phyloP scores from a whole-genome alignment of 83 land plant species.

The Picea abies region DNA sequence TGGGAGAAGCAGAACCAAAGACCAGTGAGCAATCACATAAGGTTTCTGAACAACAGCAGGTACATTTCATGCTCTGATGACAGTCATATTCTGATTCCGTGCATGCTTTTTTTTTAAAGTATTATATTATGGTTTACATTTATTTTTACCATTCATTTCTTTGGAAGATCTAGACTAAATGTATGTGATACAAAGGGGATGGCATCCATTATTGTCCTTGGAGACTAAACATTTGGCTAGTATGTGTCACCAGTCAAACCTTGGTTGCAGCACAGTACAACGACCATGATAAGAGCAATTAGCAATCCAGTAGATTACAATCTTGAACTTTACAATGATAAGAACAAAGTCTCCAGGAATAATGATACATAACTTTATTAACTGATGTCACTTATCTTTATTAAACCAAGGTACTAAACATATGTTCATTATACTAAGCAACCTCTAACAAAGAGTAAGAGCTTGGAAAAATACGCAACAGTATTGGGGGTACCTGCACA shows the following conservation, averaged over 20 bases:
- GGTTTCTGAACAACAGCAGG: constrained; percentile 59
- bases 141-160: not conserved
- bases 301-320: no score
- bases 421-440: no score
- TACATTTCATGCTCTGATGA: constrained; percentile 21
- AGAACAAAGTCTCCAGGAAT: no score
- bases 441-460: no score
- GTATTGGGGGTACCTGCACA: no score
- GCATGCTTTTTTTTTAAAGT: not conserved
- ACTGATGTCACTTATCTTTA: no score
- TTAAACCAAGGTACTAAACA: no score
- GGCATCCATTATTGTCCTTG: not conserved
- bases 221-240: not conserved
- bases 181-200: not conserved
- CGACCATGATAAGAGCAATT: not conserved
- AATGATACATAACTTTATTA: no score
- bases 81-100: not conserved
- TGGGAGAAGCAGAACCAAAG: constrained; percentile 95
- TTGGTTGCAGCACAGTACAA: not conserved
- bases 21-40: constrained; percentile 65
- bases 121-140: not conserved
- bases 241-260: not conserved
- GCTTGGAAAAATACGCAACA: no score
- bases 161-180: not conserved
- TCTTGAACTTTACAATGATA: no score